phyloP scores from a whole-genome alignment of 2,329 filamentous ascomycete species.

The Macrophomina pseudophaseolina region DNA sequence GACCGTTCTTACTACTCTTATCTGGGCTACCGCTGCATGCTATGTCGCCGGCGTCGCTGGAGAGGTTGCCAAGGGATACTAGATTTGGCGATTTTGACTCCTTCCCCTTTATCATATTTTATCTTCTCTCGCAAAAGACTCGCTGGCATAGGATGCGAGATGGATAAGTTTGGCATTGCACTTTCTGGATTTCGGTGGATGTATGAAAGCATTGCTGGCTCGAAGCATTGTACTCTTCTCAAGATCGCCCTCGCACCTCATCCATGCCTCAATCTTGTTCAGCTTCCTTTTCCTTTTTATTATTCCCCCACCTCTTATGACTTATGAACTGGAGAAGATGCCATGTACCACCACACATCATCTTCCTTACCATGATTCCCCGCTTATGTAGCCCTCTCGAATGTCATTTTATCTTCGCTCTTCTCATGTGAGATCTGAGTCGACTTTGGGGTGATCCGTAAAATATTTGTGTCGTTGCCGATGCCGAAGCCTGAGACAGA shows the following conservation, averaged over 20 bases:
- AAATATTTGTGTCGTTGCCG: too few relatives aligned
- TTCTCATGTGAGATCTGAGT: background rate
- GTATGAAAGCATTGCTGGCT: conserved; percentile 4
- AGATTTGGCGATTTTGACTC: background rate
- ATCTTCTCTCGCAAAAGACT: background rate
- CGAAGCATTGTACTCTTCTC: conserved; percentile 1
- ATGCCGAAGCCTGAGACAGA: too few relatives aligned
- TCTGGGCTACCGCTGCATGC: conserved; percentile 27
- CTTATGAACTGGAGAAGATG: conserved; percentile 5
- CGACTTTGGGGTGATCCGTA: too few relatives aligned
- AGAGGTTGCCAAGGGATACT: conserved; percentile 24
- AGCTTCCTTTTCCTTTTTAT: background rate
- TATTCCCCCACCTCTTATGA: background rate
- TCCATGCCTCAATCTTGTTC: background rate
- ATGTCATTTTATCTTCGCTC: background rate
- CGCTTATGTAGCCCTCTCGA: conserved; percentile 3
- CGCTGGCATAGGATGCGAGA: background rate
- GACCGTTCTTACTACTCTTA: conserved; percentile 20
- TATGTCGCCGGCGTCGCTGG: conserved; percentile 26
- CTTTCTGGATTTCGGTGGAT: background rate
- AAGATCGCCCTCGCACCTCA: background rate
- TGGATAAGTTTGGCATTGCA: background rate
- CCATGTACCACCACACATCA: conserved; percentile 2
- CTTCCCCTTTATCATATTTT: background rate
- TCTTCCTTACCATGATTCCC: conserved; percentile 9